A percentile compares a stretch with the other conserved stretches of the same genome.
Conservation (phyloP, 352 stramenopile species). For the Globisporangium apiculatum region DNA sequence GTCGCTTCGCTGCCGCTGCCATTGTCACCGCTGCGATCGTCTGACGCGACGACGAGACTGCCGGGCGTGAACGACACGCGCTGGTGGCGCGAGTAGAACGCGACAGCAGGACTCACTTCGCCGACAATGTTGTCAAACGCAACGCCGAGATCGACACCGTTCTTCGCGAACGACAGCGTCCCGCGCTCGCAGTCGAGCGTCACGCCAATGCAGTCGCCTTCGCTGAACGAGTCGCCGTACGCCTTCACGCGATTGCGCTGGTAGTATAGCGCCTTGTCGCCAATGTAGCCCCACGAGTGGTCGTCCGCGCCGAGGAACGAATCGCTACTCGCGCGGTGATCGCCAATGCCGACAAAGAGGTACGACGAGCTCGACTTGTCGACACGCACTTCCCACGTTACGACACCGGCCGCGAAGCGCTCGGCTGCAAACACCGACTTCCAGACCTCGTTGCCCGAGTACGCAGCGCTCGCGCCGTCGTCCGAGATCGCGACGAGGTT, state of each 20-base stretch:
- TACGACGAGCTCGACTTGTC: slow-evolving; percentile 95
- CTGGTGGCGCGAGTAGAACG: slow-evolving; percentile 91
- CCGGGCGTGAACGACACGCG: slow-evolving; percentile 51
- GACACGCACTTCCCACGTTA: slow-evolving; percentile 85
- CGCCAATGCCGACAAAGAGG: slow-evolving; percentile 96
- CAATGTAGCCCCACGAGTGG: slow-evolving; percentile 98
- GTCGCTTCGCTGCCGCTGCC: background rate
- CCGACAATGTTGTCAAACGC: slow-evolving; percentile 91
- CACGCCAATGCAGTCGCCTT: slow-evolving; percentile 84
- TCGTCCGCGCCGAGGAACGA: slow-evolving; percentile 97
- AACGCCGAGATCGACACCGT: slow-evolving; percentile 76
- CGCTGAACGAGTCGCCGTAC: slow-evolving; percentile 82
- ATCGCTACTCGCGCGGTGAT: slow-evolving; percentile 83
- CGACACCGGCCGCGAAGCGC: slow-evolving; percentile 65
- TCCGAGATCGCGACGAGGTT: slow-evolving; percentile 56
- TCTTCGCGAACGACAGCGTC: slow-evolving; percentile 86
- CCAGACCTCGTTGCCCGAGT: slow-evolving; percentile 85
- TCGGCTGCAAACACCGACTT: slow-evolving; percentile 73
- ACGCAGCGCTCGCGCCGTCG: slow-evolving; percentile 53
- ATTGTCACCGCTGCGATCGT: background rate
- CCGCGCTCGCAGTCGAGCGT: slow-evolving; percentile 80
- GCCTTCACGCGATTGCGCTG: slow-evolving; percentile 90
- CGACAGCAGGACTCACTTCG: slow-evolving; percentile 86
- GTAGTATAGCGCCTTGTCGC: slow-evolving; percentile 98
- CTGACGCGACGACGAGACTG: slow-evolving; percentile 3